Base-by-base conservation (phyloP, 2,329 filamentous ascomycete species). In the Hypoxylon sp. region DNA sequence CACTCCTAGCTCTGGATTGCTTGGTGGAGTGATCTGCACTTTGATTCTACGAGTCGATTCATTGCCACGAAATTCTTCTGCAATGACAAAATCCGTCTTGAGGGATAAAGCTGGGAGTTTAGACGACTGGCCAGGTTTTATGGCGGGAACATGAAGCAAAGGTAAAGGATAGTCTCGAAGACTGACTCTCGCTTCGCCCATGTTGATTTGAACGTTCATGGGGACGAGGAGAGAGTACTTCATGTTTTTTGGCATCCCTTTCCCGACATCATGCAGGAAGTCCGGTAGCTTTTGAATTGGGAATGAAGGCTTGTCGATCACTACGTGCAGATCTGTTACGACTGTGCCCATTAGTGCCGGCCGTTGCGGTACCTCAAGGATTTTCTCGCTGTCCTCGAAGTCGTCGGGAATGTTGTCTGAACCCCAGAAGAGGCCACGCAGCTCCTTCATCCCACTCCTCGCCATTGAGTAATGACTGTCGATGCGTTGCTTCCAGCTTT, bases 111-210 rank as follows among this genome's bases (percentile, higher is more conserved):
- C 92, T n/a, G 93, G 91, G 32, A 94, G 80, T 62, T 92, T 89
- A 4, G 91, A 88, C 0, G 94, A 93, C 77, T 98, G 95, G 0
- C 91, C 91, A 15, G 89, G 84, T 67, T 93, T 92, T 68, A 98
- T 88, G 0, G 91, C 87, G 0, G 97, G 96, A 19, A 99, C 92
- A 78, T 99, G 96, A 31, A 99, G 79, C 27, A 99, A 83, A 3
- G 97, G 96, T 21, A 99, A 83, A 7, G 97, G 97, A 76, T 99
- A 99, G 81, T 99, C 96, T 71, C 96, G 89, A 21, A 99, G 82
- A 13, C 91, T 91, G n/a, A 97, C 87, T 68, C 92, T 90, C 8
- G 91, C 93, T 80, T 99, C 96, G 54, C 94, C 92, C 90, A 98
- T 94, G 67, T 92, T 92, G 69, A 99, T 87, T 71, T 93, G 90